A percentile compares a stretch with the other conserved stretches of the same genome.
phyloP scores from a whole-genome alignment of 1,284 basidiomycete species.

The Leccinum subspadiceum region DNA sequence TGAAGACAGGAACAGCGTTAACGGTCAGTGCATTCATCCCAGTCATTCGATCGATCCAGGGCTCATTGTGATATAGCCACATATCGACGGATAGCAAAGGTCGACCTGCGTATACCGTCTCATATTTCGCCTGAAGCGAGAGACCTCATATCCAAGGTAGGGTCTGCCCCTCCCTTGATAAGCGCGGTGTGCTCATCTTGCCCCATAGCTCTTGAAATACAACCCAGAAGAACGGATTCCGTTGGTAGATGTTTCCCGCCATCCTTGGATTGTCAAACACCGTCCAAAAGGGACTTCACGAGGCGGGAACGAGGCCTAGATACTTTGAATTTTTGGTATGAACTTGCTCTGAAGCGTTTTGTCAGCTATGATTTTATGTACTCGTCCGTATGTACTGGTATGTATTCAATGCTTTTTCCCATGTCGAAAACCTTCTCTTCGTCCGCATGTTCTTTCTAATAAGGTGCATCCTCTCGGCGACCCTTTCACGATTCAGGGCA shows the following conservation, averaged over 20 bases:
- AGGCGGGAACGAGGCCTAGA: slow-evolving; percentile 25
- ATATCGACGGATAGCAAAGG: slow-evolving; percentile 79
- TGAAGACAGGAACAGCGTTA: slow-evolving; percentile 79
- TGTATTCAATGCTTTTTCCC: background rate
- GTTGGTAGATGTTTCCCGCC: slow-evolving; percentile 76
- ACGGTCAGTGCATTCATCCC: slow-evolving; percentile 47
- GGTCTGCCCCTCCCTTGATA: slow-evolving; percentile 17
- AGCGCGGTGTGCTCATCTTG: slow-evolving; percentile 19
- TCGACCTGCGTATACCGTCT: slow-evolving; percentile 78
- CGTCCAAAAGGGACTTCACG: slow-evolving; percentile 40
- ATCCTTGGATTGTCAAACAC: slow-evolving; percentile 93
- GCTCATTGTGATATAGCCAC: slow-evolving; percentile 55
- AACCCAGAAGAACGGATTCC: slow-evolving; percentile 83
- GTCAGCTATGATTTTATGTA: slow-evolving; percentile 17
- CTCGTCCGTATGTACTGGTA: slow-evolving; percentile 15
- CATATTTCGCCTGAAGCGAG: slow-evolving; percentile 63
- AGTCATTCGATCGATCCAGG: background rate
- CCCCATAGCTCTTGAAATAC: slow-evolving; percentile 79
- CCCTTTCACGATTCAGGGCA: background rate
- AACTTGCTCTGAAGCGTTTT: slow-evolving; percentile 2
- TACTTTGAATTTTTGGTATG: background rate
- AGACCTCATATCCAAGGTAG: slow-evolving; percentile 63
- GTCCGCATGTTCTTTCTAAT: background rate
- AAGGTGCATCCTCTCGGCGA: background rate
- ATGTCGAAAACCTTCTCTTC: background rate